Conservation (phyloP, 176 grass and related monocot species). For the Phoenix dactylifera region DNA sequence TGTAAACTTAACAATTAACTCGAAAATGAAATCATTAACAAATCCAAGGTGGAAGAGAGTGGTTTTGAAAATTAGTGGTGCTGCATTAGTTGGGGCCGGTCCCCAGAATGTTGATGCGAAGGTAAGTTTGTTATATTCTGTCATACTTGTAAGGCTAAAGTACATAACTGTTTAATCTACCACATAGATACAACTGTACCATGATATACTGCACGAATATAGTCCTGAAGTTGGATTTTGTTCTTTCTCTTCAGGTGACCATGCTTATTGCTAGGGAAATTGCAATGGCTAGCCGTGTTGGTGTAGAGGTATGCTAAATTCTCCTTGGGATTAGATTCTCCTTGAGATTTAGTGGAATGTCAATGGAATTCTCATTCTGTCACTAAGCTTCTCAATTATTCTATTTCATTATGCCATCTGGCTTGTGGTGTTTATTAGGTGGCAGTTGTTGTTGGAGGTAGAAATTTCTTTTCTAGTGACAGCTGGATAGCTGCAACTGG, state of each 20-base stretch:
- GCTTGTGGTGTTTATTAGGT: constrained; percentile 35
- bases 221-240: neutral
- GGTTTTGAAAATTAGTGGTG: constrained; percentile 75
- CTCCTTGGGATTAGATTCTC: no score
- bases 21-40: constrained; percentile 24
- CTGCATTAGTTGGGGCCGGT: constrained; percentile 39
- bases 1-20: constrained; percentile 18
- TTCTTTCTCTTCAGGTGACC: constrained; percentile 39
- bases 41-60: constrained; percentile 85
- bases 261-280: constrained; percentile 95
- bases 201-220: no score
- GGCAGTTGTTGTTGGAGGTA: constrained; percentile 72
- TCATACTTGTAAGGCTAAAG: no score
- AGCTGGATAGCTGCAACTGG: constrained; percentile 74
- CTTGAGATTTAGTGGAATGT: no score
- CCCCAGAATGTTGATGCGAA: constrained; percentile 83
- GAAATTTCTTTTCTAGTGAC: constrained; percentile 84
- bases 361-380: neutral
- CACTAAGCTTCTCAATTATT: constrained; percentile 9
- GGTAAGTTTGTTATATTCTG: constrained; percentile 23
- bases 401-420: neutral
- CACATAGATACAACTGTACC: no score
- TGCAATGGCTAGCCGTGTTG: constrained; percentile 57
- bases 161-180: constrained; percentile 1
- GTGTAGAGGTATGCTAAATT: constrained; percentile 44